Conservation (phyloP, 805 yeast species). For the Pichia heedii region DNA sequence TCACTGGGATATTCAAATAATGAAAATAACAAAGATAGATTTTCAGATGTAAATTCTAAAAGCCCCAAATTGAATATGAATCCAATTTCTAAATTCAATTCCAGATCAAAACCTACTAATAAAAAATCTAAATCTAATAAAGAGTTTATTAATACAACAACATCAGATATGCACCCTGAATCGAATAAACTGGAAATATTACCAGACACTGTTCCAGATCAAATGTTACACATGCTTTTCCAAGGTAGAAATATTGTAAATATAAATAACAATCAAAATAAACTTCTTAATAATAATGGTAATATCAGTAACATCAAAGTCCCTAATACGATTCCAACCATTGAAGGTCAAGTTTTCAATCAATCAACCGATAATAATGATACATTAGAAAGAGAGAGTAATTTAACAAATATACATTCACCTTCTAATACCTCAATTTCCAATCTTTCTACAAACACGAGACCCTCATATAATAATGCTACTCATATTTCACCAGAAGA, state of each 20-base stretch:
- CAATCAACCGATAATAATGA: not conserved
- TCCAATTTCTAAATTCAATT: not conserved
- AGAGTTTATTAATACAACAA: too few relatives aligned
- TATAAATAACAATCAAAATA: not conserved
- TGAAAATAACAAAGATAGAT: not conserved
- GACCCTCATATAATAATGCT: not conserved
- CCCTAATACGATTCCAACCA: too few relatives aligned
- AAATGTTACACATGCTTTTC: conserved; percentile 43
- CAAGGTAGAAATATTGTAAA: conserved; percentile 32
- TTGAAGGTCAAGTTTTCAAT: too few relatives aligned
- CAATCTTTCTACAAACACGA: conserved; percentile 2
- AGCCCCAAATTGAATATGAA: not conserved
- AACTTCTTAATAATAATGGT: not conserved
- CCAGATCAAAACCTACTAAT: not conserved
- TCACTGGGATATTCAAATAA: not conserved
- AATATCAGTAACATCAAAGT: not conserved
- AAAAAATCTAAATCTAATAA: too few relatives aligned
- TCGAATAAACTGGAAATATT: not conserved
- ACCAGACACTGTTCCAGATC: conserved; percentile 29
- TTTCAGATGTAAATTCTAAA: not conserved
- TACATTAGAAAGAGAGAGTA: not conserved
- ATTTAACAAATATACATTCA: not conserved
- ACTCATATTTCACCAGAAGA: conserved; percentile 4
- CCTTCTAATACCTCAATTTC: conserved; percentile 3
- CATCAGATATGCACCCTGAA: too few relatives aligned